These are phyloP conservation scores for Azolla pinnata DNA, from an alignment of 75 land plant species.

Conservation along the genomic window DNA sequence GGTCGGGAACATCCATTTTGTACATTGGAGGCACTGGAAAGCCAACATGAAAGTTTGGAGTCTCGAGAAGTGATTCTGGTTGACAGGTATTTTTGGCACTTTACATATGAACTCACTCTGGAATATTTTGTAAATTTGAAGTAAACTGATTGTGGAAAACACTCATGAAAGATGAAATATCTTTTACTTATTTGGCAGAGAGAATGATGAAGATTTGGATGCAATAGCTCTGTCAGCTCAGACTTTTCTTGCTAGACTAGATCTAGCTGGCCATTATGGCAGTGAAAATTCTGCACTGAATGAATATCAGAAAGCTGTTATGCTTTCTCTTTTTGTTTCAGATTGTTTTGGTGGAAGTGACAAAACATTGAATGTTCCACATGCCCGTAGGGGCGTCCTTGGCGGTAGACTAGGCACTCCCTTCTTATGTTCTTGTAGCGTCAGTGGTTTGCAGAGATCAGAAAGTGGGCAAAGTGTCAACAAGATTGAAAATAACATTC, in stretches of 20 bases:
- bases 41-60: slow-evolving; percentile 36
- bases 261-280: slow-evolving; percentile 12
- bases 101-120: no score
- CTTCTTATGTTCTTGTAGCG: slow-evolving; percentile 77
- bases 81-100: no score
- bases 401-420: slow-evolving; percentile 54
- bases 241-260: slow-evolving; percentile 35
- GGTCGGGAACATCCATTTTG: slow-evolving; percentile 87
- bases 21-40: slow-evolving; percentile 50
- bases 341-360: slow-evolving; percentile 94
- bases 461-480: slow-evolving; percentile 28
- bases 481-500: slow-evolving; percentile 31
- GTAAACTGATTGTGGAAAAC: no score
- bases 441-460: slow-evolving; percentile 1
- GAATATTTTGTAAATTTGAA: no score
- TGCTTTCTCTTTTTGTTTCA: slow-evolving; percentile 89
- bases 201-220: slow-evolving; percentile 78
- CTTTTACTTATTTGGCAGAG: slow-evolving; percentile 27
- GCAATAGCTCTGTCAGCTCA: slow-evolving; percentile 60
- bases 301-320: slow-evolving; percentile 48
- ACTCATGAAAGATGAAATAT: not conserved
- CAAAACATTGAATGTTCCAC: slow-evolving; percentile 33
- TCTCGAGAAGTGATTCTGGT: slow-evolving; percentile 87
- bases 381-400: slow-evolving; percentile 48
- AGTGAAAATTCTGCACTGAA: slow-evolving; percentile 10